These are phyloP conservation scores for Eutypa lata DNA, from an alignment of 2,329 filamentous ascomycete species.

Conservation along the genomic window DNA sequence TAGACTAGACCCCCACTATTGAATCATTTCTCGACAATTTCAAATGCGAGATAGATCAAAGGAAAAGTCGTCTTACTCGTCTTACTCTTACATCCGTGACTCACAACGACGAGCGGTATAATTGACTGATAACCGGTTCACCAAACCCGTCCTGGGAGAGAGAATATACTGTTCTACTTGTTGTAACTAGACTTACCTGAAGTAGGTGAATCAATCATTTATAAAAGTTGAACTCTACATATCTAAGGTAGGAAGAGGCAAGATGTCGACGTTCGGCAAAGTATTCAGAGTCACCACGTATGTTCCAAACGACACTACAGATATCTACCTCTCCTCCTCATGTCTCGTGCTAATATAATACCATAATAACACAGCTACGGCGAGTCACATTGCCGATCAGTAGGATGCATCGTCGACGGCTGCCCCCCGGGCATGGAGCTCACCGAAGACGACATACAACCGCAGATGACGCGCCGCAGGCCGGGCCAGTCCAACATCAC, in stretches of 20 bases:
- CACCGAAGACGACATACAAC: constrained; percentile 85
- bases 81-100: neutral
- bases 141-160: no score
- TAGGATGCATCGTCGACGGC: constrained; percentile 93
- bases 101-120: neutral
- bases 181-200: no score
- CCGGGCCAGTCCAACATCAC: constrained; percentile 89
- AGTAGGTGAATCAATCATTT: no score
- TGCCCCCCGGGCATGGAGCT: constrained; percentile 84
- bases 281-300: constrained; percentile 82
- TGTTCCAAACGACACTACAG: no score
- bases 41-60: neutral
- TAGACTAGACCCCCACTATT: neutral
- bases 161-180: no score
- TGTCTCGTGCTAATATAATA: no score
- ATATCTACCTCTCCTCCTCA: no score
- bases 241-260: no score
- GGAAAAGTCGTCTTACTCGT: neutral
- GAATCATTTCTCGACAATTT: constrained; percentile 6
- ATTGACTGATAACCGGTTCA: no score
- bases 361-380: constrained; percentile 65
- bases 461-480: constrained; percentile 85
- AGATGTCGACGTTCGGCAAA: constrained; percentile 90
- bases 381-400: constrained; percentile 86
- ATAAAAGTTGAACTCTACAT: no score